Percentiles rank a stretch among this genome's conserved stretches.
Evolutionary conservation across 1,284 basidiomycete species (phyloP).

Genomic region (Fomitopsis palustris): DNA sequence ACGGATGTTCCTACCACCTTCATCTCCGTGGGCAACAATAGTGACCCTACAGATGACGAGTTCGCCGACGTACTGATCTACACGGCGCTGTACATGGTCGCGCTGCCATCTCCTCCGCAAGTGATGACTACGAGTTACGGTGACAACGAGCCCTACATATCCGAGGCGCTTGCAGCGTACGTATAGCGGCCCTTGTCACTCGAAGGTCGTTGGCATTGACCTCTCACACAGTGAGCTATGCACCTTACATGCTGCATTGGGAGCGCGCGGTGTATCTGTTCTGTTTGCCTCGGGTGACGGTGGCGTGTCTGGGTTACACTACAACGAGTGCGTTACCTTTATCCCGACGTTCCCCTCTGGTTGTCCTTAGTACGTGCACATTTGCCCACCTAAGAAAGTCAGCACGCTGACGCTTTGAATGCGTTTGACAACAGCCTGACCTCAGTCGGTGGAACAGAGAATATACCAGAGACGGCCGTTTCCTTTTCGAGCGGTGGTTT

Average conservation of each 20-base stretch:
- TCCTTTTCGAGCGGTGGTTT: constrained; percentile 64
- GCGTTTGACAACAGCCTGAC: background rate
- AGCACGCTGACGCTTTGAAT: too few relatives aligned
- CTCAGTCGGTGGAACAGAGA: background rate
- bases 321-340: constrained; percentile 43
- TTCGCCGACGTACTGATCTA: constrained; percentile 23
- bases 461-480: constrained; percentile 43
- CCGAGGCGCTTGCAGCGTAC: constrained; percentile 53
- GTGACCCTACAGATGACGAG: constrained; percentile 17
- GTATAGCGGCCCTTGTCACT: constrained; percentile 27
- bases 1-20: constrained; percentile 35
- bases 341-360: constrained; percentile 67
- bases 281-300: constrained; percentile 64
- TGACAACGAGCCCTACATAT: constrained; percentile 44
- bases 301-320: constrained; percentile 56
- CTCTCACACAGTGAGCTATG: constrained; percentile 13
- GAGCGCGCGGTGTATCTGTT: constrained; percentile 52
- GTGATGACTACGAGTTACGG: constrained; percentile 44
- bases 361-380: constrained; percentile 50
- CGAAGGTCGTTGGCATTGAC: too few relatives aligned
- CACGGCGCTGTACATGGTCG: constrained; percentile 30
- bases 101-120: constrained; percentile 26
- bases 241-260: constrained; percentile 39
- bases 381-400: constrained; percentile 28
- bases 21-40: constrained; percentile 15